Evolutionary conservation across 352 stramenopile genomes (phyloP).

Genomic region (Phytophthora hybrid): DNA sequence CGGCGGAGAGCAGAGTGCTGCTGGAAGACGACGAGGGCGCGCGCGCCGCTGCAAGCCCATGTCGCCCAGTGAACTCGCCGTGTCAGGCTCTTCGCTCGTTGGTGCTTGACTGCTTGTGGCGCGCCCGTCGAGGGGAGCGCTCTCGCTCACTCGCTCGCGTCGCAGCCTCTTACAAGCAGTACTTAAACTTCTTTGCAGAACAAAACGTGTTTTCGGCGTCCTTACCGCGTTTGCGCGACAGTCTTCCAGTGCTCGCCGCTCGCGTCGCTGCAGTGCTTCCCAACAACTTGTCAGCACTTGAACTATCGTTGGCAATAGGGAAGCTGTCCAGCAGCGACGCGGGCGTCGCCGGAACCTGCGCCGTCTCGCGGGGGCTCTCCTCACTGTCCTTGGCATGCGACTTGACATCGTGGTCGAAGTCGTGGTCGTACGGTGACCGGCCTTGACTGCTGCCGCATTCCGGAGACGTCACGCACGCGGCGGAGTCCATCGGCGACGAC

Average conservation of each 20-base stretch:
- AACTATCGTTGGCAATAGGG: slow-evolving; percentile 73
- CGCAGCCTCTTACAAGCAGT: slow-evolving; percentile 59
- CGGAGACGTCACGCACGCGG: slow-evolving; percentile 76
- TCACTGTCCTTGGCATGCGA: slow-evolving; percentile 55
- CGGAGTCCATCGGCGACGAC: slow-evolving; percentile 71
- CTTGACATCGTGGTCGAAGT: slow-evolving; percentile 79
- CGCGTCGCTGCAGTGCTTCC: slow-evolving; percentile 44
- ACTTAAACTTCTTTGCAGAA: slow-evolving; percentile 71
- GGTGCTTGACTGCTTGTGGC: slow-evolving; percentile 27
- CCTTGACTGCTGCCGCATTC: slow-evolving; percentile 77
- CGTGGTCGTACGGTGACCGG: slow-evolving; percentile 74
- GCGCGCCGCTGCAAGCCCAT: slow-evolving; percentile 19
- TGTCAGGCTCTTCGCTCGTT: slow-evolving; percentile 19
- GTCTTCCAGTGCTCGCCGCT: slow-evolving; percentile 33
- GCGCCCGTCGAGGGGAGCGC: slow-evolving; percentile 7
- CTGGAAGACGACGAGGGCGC: slow-evolving; percentile 19
- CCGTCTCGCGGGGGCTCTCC: slow-evolving; percentile 60
- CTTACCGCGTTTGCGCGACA: slow-evolving; percentile 57
- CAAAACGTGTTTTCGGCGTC: slow-evolving; percentile 59
- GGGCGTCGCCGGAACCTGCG: slow-evolving; percentile 48
- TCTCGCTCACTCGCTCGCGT: slow-evolving; percentile 32
- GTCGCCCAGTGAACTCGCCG: too few species aligned
- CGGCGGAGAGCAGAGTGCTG: slow-evolving; percentile 22
- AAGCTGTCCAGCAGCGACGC: slow-evolving; percentile 60
- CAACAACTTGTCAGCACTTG: slow-evolving; percentile 82